Conservation (phyloP, 2,329 filamentous ascomycete genomes). For the Penicillium sp. region DNA sequence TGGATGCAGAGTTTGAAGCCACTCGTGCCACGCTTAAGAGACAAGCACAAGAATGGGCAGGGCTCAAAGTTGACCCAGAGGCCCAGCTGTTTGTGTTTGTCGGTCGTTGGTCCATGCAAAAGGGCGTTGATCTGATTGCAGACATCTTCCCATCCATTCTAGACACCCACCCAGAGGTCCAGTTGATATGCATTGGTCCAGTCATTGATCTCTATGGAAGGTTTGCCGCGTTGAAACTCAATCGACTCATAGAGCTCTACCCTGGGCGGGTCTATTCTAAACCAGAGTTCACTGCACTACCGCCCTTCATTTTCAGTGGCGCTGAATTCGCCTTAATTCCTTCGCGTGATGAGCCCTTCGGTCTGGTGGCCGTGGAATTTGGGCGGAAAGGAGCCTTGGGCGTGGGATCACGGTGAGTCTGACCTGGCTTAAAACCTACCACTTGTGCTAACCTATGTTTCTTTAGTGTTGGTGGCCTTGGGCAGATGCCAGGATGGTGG, state of each 20-base stretch:
- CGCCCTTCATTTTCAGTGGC: slow-evolving; percentile 65
- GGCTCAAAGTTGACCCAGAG: slow-evolving; percentile 59
- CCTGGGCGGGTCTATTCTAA: slow-evolving; percentile 64
- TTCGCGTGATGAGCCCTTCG: slow-evolving; percentile 68
- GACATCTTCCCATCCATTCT: slow-evolving; percentile 64
- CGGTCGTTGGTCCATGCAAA: slow-evolving; percentile 67
- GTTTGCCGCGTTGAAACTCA: slow-evolving; percentile 64
- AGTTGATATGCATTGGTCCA: slow-evolving; percentile 63
- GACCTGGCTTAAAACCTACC: not conserved
- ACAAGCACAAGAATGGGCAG: slow-evolving; percentile 67
- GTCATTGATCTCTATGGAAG: slow-evolving; percentile 67
- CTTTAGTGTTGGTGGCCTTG: slow-evolving; percentile 59
- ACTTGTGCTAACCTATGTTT: not conserved
- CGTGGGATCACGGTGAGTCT: slow-evolving; percentile 53
- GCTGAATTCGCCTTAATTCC: slow-evolving; percentile 69
- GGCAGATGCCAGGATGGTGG: slow-evolving; percentile 70
- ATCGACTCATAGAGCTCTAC: slow-evolving; percentile 63
- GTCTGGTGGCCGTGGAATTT: slow-evolving; percentile 66
- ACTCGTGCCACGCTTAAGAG: slow-evolving; percentile 53
- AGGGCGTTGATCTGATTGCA: slow-evolving; percentile 67
- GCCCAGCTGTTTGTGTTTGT: slow-evolving; percentile 68
- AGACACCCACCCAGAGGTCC: slow-evolving; percentile 58
- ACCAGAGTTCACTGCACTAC: slow-evolving; percentile 65
- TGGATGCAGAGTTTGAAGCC: slow-evolving; percentile 57
- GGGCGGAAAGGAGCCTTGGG: slow-evolving; percentile 66